Percentiles rank a stretch among this genome's conserved stretches.
These are phyloP conservation scores for Boletus austroedulis DNA, from an alignment of 1,284 basidiomycete species.

Conservation along the genomic window DNA sequence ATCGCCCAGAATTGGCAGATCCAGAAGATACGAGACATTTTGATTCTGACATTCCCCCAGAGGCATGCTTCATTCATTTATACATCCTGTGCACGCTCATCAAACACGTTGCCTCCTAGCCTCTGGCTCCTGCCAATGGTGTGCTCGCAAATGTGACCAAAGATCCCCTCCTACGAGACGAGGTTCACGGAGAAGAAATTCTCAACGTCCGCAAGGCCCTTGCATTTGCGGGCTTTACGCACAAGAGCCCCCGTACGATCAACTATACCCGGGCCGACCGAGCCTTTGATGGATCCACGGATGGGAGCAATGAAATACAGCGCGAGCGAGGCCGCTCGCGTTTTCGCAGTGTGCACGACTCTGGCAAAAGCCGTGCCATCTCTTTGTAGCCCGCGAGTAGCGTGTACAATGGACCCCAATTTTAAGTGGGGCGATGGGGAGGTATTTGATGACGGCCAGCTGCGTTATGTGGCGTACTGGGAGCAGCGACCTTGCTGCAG, in stretches of 20 bases:
- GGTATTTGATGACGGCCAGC: constrained; percentile 34
- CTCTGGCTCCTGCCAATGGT: constrained; percentile 85
- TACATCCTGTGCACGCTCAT: constrained; percentile 23
- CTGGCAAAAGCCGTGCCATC: constrained; percentile 70
- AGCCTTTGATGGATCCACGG: constrained; percentile 58
- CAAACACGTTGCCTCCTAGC: constrained; percentile 50
- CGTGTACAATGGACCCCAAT: constrained; percentile 32
- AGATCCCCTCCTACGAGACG: constrained; percentile 85
- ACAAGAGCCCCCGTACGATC: constrained; percentile 77
- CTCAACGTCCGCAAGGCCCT: constrained; percentile 88
- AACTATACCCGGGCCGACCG: constrained; percentile 71
- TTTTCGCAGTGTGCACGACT: constrained; percentile 54
- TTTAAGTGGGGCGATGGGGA: constrained; percentile 19
- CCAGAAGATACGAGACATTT: constrained; percentile 89
- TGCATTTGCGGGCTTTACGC: constrained; percentile 87
- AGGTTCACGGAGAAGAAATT: constrained; percentile 80
- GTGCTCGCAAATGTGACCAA: constrained; percentile 78
- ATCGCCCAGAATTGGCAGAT: constrained; percentile 75
- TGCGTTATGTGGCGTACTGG: constrained; percentile 32
- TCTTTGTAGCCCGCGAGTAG: constrained; percentile 56
- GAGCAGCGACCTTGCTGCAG: constrained; percentile 33
- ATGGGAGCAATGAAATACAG: constrained; percentile 48
- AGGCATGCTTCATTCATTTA: constrained; percentile 54
- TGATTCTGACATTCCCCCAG: constrained; percentile 87
- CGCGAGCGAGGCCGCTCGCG: constrained; percentile 59